Conservation (phyloP, 345 rosid genomes). For the Eucalyptus virginea region DNA sequence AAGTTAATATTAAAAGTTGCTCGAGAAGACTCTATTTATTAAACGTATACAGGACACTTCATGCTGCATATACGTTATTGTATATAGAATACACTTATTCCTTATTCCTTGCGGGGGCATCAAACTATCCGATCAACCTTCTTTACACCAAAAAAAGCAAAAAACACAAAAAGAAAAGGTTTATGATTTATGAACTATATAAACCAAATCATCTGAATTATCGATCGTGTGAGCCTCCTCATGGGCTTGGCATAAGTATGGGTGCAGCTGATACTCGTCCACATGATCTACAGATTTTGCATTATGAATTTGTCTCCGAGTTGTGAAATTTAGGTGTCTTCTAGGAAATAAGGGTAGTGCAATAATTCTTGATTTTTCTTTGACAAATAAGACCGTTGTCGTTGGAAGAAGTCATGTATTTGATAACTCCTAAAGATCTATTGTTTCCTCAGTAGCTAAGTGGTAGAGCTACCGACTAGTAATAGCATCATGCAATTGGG, state of each 20-base stretch:
- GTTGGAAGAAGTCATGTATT: neutral
- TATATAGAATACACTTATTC: neutral
- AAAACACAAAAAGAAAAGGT: neutral
- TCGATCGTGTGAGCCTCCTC: neutral
- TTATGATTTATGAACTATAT: neutral
- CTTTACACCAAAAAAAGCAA: neutral
- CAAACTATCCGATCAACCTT: neutral
- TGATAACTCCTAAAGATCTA: neutral
- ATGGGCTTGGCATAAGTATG: neutral
- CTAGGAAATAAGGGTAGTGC: neutral
- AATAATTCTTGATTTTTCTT: neutral
- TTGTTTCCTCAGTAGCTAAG: neutral
- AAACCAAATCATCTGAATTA: neutral
- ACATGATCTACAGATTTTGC: neutral
- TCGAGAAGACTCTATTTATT: neutral
- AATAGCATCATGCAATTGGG: neutral
- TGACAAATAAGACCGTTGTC: neutral
- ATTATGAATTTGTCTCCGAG: neutral
- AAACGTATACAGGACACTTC: neutral
- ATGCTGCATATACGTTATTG: neutral
- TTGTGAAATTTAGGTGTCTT: neutral
- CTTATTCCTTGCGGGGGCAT: neutral
- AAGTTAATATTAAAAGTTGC: neutral
- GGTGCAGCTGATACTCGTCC: neutral
- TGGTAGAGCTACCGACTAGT: fast-evolving